Evolutionary conservation across 345 rosid genomes (phyloP), one percentile per base, ranked within the genome.

Genomic region (Euphorbia pulcherrima): DNA sequence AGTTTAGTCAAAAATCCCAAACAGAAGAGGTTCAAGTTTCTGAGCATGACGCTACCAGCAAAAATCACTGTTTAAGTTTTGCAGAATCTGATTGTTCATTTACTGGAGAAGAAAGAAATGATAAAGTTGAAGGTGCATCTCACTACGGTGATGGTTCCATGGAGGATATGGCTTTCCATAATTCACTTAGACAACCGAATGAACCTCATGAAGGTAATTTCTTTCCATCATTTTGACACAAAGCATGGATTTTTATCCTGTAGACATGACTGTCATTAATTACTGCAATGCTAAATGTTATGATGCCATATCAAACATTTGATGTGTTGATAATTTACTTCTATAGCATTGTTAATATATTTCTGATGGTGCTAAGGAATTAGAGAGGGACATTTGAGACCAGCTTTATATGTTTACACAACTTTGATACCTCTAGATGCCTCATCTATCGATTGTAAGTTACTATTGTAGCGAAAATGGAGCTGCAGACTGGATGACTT

Each of bases 201-300:
- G 67, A 71, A 21, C 61, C 8, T 37, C 61, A 40, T 40, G 80
- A 73, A 68, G 83, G 82, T 83, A 71, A 65, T 29, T 64, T 54
- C 61, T 27, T 16, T 67, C 58, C 56, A n/a, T 44, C 27, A 59
- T n/a, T 24, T 73, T 68, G 41, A 63, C 47, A 18, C 71, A 47
- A 53, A 61, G 8, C 23, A 21, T 28, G 28, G 20, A 27, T 56
- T 4, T 44, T 55, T 29, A 33, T 20, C 26, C 30, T 21, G 14
- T 54, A 16, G 60, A 37, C 21, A 64, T 48, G 8, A 46, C 53
- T 18, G 28, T 13, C 47, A 26, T 16, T 17, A 20, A 18, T 23
- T 20, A 62, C 24, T 57, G 62, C 24, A 33, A 16, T 33, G 24
- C 21, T 6, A 66, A 21, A 4, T 18, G 9, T 24, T 7, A 20